These are phyloP conservation scores for Apiospora malaysiana DNA, from an alignment of 2,329 filamentous ascomycete genomes.

Conservation along the genomic window DNA sequence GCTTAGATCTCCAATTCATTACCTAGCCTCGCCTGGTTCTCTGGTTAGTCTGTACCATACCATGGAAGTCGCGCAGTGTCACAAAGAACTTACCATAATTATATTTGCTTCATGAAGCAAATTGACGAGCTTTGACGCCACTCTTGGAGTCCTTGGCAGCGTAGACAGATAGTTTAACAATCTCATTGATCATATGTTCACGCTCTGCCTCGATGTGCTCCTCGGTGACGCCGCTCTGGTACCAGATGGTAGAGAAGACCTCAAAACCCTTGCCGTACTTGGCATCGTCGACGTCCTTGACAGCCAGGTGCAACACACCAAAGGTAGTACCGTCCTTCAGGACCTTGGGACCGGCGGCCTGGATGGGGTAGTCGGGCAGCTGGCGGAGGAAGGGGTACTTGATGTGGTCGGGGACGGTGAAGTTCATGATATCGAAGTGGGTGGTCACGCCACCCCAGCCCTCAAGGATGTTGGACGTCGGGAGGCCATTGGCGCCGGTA, in stretches of 20 bases:
- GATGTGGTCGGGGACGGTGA: constrained; percentile 33
- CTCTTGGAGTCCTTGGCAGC: constrained; percentile 14
- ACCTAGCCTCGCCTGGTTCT: not conserved
- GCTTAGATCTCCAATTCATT: no score
- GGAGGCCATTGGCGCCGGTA: constrained; percentile 22
- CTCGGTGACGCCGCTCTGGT: constrained; percentile 25
- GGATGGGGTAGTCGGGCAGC: constrained; percentile 34
- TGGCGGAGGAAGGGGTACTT: constrained; percentile 40
- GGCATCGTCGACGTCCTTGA: constrained; percentile 27
- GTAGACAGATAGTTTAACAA: constrained; percentile 29
- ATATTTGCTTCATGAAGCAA: not conserved
- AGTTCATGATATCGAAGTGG: constrained; percentile 44
- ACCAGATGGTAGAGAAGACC: constrained; percentile 30
- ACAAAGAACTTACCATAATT: not conserved
- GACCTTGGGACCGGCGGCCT: constrained; percentile 31
- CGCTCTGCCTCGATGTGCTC: constrained; percentile 28
- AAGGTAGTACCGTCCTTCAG: constrained; percentile 26
- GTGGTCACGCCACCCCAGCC: constrained; percentile 42
- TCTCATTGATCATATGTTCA: constrained; percentile 32
- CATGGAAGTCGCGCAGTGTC: no score
- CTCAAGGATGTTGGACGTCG: constrained; percentile 35
- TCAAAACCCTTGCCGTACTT: constrained; percentile 27
- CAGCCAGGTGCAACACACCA: constrained; percentile 30
- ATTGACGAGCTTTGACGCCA: not conserved
- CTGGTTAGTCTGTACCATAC: not conserved